Evolutionary conservation across 306 rosid species (phyloP).

Genomic region (Cucurbita ficifolia): DNA sequence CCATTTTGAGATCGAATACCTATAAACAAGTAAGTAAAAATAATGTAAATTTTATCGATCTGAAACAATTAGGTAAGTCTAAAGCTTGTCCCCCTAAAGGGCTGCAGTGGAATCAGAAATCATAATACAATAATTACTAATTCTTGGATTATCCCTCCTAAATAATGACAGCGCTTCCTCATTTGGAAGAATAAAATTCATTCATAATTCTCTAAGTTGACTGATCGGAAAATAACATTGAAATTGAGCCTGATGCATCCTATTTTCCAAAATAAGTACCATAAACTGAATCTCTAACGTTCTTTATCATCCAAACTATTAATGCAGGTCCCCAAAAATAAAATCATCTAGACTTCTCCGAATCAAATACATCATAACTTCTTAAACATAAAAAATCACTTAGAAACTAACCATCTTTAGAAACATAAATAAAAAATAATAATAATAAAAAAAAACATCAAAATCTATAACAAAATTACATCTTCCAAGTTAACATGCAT

Average conservation of each 20-base stretch:
- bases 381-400: background rate
- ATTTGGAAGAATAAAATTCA: background rate
- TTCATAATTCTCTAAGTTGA: background rate
- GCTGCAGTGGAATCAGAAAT: background rate
- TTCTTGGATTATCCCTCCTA: background rate
- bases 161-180: background rate
- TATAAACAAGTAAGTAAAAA: slow-evolving; percentile 5
- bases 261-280: background rate
- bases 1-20: slow-evolving; percentile 47
- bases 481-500: background rate
- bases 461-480: background rate
- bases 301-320: background rate
- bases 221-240: background rate
- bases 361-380: background rate
- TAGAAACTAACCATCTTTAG: background rate
- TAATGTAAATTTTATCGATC: background rate
- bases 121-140: background rate
- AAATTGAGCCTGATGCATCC: background rate
- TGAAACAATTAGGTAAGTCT: background rate
- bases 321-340: background rate
- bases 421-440: background rate
- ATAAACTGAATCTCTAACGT: background rate
- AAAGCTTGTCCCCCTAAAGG: background rate
- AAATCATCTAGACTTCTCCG: background rate
- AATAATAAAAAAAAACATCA: background rate